phyloP scores from a whole-genome alignment of 129 eudicot species.

The Flaveria trinervia region DNA sequence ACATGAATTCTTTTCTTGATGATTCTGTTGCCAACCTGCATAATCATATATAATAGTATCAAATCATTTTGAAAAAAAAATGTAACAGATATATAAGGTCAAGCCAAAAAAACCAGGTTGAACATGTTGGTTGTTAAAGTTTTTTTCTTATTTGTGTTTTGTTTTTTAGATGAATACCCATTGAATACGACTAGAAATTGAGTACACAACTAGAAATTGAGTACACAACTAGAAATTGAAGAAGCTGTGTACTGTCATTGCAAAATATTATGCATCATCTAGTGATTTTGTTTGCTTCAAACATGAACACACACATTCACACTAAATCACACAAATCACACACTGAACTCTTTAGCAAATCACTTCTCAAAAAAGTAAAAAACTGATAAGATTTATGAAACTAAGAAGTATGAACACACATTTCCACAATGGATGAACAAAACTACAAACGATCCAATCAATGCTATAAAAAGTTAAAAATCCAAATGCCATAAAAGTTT shows the following conservation, averaged over 20 bases:
- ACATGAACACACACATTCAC: background rate
- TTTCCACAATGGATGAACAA: background rate
- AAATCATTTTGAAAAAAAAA: background rate
- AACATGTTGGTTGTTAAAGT: too few species aligned
- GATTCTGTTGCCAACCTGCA: slow-evolving; percentile 77
- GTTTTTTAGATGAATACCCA: too few species aligned
- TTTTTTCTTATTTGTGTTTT: too few species aligned
- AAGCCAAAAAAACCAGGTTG: too few species aligned
- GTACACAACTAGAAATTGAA: too few species aligned
- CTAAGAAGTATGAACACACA: background rate
- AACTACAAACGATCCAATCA: background rate
- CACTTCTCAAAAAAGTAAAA: background rate
- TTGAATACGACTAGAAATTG: too few species aligned
- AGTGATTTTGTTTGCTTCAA: background rate
- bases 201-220: too few species aligned
- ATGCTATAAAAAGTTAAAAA: background rate
- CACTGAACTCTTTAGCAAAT: background rate
- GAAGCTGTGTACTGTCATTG: background rate
- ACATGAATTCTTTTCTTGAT: slow-evolving; percentile 84
- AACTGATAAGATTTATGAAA: background rate
- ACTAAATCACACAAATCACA: background rate
- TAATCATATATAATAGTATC: background rate
- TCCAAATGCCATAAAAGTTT: too few species aligned
- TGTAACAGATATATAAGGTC: background rate
- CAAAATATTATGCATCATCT: background rate